phyloP scores from a whole-genome alignment of 192 early-diverging fungal genomes.

The Coemansia sp. region DNA sequence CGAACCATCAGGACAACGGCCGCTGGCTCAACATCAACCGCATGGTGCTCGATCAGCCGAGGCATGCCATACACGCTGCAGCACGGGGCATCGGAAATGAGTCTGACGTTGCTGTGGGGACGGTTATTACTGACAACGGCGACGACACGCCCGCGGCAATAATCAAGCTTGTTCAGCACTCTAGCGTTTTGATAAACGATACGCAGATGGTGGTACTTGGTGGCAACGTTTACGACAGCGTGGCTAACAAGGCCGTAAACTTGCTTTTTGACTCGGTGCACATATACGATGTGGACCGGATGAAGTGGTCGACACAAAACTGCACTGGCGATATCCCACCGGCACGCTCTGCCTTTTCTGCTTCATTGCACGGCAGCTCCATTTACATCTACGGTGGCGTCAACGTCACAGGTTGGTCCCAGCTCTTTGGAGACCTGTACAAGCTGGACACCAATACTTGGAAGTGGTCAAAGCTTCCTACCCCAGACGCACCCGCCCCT shows the following conservation, averaged over 20 bases:
- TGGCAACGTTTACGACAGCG: slow-evolving; percentile 16
- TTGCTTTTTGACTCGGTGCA: slow-evolving; percentile 21
- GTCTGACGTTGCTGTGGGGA: slow-evolving; percentile 15
- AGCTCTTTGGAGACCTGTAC: slow-evolving; percentile 32
- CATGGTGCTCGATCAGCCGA: slow-evolving; percentile 31
- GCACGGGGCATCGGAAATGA: not conserved
- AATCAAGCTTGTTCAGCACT: slow-evolving; percentile 22
- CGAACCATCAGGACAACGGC: slow-evolving; percentile 9
- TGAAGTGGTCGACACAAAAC: slow-evolving; percentile 22
- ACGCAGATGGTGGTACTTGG: slow-evolving; percentile 44
- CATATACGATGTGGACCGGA: slow-evolving; percentile 36
- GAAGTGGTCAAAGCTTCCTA: slow-evolving; percentile 34
- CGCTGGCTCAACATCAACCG: slow-evolving; percentile 36
- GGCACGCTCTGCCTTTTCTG: slow-evolving; percentile 21
- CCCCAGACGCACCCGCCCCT: slow-evolving; percentile 21
- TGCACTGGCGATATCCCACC: slow-evolving; percentile 39
- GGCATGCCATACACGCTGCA: slow-evolving; percentile 6
- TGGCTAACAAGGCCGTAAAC: slow-evolving; percentile 8
- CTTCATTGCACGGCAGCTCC: slow-evolving; percentile 10
- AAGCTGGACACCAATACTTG: slow-evolving; percentile 35
- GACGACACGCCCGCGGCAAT: slow-evolving; percentile 19
- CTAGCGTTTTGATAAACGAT: slow-evolving; percentile 38
- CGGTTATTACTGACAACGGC: slow-evolving; percentile 23
- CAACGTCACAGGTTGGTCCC: slow-evolving; percentile 27
- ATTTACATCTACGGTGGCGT: slow-evolving; percentile 47